Base-by-base conservation (phyloP, 2,329 filamentous ascomycete genomes). In the Colletotrichum paranaense region DNA sequence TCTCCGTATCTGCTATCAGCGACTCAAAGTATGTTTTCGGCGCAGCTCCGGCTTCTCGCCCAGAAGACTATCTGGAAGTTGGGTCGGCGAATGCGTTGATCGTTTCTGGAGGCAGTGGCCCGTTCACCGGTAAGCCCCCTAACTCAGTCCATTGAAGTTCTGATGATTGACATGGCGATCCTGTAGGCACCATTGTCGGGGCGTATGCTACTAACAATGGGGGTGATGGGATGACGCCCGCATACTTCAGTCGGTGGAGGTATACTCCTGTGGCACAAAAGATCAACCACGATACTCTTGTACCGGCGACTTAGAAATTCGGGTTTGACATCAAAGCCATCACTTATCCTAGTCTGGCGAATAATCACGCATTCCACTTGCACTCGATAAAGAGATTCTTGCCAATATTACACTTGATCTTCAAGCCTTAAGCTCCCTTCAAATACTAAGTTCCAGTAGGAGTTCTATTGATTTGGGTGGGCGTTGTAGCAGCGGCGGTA, bases 131-230 rank as follows among this genome's bases (percentile, higher is more conserved):
- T 72, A 22, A 72, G 57, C 16, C 16, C 5, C 38, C 8, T 3
- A 2, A 2, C 22, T 8, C 9, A 7, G 5, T 5, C 8, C 4
- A 1, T 28, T n/a, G 4, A 1, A 1, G 22, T 12, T 2, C 12
- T 1, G 16, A 3, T 19, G 3, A 38, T 65, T 68, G 5, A 72
- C 19, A 30, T 0, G 4, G 4, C 12, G 5, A 19, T 7, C 14
- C 12, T 81, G 68, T 76, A 82, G 88, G 88, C 0, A 83, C 84
- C 1, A 78, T 90, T 28, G 73, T 90, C 0, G 88, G 87, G 1
- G 82, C 85, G 1, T 90, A 89, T 77, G 85, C 84, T 46, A 90
- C 88, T 4, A 87, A 79, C 24, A 90, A 90, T 74, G 88, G 87
- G 0, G 82, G 82, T 1, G 78, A 82, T 16, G 84, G 82, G 3